Evolutionary conservation across 345 rosid species (phyloP), one percentile per base, ranked within the genome.

Genomic region (Linum trigynum): DNA sequence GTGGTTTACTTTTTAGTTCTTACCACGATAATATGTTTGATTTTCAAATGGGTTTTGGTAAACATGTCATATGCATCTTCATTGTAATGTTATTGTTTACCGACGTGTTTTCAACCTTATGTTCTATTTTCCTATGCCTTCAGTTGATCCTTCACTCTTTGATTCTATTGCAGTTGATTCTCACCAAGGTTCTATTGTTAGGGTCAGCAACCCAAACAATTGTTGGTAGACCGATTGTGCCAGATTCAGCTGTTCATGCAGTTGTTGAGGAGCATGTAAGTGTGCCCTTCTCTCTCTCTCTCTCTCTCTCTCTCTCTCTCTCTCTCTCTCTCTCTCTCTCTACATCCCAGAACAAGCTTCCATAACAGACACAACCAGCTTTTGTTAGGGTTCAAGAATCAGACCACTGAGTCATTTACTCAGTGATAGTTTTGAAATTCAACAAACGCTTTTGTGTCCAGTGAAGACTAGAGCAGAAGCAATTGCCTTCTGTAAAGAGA

Each of bases 211-310:
- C 79, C 66, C 90, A 91, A 73, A 85, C 99, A 17, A 79, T 91
- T 38, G 69, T 91, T 3, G 99, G 97, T 53, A 78, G 97, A 73
- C 97, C 99, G 32, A 79, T 72, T 15, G 72, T 94, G 67, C 92
- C 89, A 58, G 89, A 86, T 67, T 90, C 92, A 8, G 76, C 82
- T 66, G 96, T 94, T 66, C 92, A 91, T 79, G 96, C 97, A 61
- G 82, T 94, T 69, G 99, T 91, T 2, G 99, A 94, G 85, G 95
- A 94, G 73, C 99, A 91, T 78, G 99, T 94, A 74, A 86, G 96
- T 78, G 37, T 63, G 66, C 63, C 57, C 51, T 17, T 65, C 23
- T 14, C 4, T 45, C 67, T 62, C 65, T 53, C 62, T 55, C 16
- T 39, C n/a, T 17, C 65, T 53, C 62, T 55, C 16, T 39, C n/a